Evolutionary conservation across 306 rosid species (phyloP).

Genomic region (Sindora glabra): DNA sequence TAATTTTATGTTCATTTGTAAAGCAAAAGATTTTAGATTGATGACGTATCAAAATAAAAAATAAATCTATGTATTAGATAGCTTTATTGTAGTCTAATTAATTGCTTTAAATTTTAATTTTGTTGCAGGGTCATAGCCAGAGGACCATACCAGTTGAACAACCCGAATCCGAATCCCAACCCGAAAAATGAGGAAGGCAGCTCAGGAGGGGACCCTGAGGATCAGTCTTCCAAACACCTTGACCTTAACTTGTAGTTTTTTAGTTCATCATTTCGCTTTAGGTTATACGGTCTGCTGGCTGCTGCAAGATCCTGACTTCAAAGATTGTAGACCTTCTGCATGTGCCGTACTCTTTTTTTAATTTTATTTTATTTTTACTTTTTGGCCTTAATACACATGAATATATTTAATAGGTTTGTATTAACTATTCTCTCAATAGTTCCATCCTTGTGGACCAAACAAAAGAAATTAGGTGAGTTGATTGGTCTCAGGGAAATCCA

Average conservation of each 20-base stretch:
- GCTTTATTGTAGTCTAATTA: neutral
- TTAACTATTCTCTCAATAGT: slow-evolving; percentile 16
- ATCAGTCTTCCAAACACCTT: slow-evolving; percentile 34
- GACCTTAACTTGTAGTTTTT: slow-evolving; percentile 49
- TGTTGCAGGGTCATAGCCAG: slow-evolving; percentile 49
- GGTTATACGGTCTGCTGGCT: slow-evolving; percentile 17
- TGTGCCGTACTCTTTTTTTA: too few relatives aligned
- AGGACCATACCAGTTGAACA: slow-evolving; percentile 64
- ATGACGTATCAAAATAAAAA: too few relatives aligned
- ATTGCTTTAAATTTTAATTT: neutral
- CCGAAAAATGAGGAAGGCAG: slow-evolving; percentile 28
- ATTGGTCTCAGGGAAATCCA: too few relatives aligned
- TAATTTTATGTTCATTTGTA: too few relatives aligned
- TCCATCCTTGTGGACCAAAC: slow-evolving; percentile 19
- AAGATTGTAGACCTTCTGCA: slow-evolving; percentile 15
- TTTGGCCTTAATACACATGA: slow-evolving; percentile 16
- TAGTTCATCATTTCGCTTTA: slow-evolving; percentile 12
- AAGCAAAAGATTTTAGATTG: too few relatives aligned
- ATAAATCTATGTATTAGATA: neutral
- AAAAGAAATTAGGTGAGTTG: neutral
- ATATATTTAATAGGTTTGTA: slow-evolving; percentile 4
- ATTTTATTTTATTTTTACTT: neutral
- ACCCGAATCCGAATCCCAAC: neutral
- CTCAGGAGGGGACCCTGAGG: slow-evolving; percentile 34
- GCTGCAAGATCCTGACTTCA: slow-evolving; percentile 17